These are phyloP conservation scores for Tuber calosporum DNA, from an alignment of 495 filamentous ascomycete genomes.

Conservation along the genomic window DNA sequence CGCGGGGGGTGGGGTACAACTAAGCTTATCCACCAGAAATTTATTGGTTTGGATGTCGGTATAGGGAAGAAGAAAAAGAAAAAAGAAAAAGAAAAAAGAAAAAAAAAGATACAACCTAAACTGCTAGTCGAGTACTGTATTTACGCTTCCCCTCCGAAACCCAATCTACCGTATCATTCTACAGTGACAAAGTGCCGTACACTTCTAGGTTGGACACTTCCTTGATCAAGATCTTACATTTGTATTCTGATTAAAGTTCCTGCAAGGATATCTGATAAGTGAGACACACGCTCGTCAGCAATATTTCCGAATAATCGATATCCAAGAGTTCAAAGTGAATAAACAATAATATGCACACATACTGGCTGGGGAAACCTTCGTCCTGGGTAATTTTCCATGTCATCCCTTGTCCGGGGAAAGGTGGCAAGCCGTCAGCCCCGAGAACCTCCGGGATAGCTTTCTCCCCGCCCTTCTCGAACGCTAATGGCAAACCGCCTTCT, in stretches of 20 bases:
- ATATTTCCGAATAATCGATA: background rate
- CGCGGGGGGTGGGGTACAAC: background rate
- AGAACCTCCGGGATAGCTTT: constrained; percentile 58
- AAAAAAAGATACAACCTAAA: constrained; percentile 5
- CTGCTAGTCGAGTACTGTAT: constrained; percentile 30
- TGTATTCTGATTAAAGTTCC: constrained; percentile 46
- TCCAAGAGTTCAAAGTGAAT: background rate
- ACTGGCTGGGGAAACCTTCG: constrained; percentile 53
- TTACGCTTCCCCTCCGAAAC: constrained; percentile 11
- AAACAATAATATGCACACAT: background rate
- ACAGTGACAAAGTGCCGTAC: background rate
- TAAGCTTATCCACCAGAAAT: constrained; percentile 2
- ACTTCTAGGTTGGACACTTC: background rate
- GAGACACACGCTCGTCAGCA: constrained; percentile 32
- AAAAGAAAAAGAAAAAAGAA: background rate
- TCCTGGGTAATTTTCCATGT: constrained; percentile 53
- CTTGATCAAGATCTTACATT: background rate
- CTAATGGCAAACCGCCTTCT: constrained; percentile 59
- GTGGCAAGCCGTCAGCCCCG: constrained; percentile 68
- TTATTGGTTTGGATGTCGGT: background rate
- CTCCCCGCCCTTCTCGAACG: constrained; percentile 60
- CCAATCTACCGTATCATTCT: background rate
- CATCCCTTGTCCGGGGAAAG: constrained; percentile 56
- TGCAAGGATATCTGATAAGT: constrained; percentile 47
- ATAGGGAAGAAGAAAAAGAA: too few relatives aligned